phyloP scores from a whole-genome alignment of 2,329 filamentous ascomycete genomes.

The Didymella pomorum region DNA sequence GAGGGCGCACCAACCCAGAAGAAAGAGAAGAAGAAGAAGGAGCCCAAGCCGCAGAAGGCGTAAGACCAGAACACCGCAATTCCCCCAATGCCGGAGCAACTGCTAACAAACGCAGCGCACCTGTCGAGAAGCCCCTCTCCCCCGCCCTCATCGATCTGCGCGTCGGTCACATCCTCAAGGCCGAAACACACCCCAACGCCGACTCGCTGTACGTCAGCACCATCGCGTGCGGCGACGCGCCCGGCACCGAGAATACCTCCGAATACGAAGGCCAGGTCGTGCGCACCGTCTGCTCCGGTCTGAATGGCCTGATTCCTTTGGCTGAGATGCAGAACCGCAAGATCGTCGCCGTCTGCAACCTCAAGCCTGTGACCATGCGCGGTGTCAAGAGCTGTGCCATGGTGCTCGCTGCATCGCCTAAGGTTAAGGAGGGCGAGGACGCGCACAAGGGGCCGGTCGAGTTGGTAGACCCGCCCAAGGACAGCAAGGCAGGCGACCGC shows the following conservation, averaged over 20 bases:
- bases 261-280: constrained; percentile 92
- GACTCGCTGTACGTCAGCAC: constrained; percentile 96
- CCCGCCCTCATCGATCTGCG: constrained; percentile 91
- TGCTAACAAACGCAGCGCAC: constrained; percentile 50
- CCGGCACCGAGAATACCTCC: constrained; percentile 85
- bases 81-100: not conserved
- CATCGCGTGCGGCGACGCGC: constrained; percentile 89
- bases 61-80: constrained; percentile 25
- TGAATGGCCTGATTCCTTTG: constrained; percentile 90
- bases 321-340: constrained; percentile 97
- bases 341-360: constrained; percentile 94
- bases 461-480: constrained; percentile 83
- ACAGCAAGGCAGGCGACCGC: constrained; percentile 80
- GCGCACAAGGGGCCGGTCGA: constrained; percentile 91
- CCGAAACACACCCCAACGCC: constrained; percentile 93
- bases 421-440: constrained; percentile 79
- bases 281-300: constrained; percentile 94
- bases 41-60: constrained; percentile 72
- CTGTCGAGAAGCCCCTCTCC: constrained; percentile 77
- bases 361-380: constrained; percentile 99
- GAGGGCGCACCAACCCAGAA: constrained; percentile 57
- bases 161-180: constrained; percentile 96
- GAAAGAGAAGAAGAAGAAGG: constrained; percentile 93
- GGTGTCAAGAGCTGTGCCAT: constrained; percentile 83
- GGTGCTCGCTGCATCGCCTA: constrained; percentile 95